A percentile compares a stretch with the other conserved stretches of the same genome.
These are phyloP conservation scores for Scenedesmus sp. DNA, from an alignment of 163 green algal species.

Conservation along the genomic window DNA sequence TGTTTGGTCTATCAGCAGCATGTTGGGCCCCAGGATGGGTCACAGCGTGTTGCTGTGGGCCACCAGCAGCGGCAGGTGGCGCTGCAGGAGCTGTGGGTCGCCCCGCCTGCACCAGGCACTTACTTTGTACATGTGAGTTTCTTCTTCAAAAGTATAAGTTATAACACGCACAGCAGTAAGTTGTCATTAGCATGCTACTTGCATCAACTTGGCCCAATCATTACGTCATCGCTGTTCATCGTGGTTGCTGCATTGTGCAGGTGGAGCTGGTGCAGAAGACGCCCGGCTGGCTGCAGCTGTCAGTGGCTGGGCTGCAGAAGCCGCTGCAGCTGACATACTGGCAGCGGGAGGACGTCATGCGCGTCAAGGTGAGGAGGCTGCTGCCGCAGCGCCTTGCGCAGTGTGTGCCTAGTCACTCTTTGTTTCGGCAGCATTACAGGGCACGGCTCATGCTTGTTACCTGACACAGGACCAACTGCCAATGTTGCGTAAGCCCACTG, in stretches of 20 bases:
- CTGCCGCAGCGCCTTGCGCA: not conserved
- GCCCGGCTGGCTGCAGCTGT: conserved; percentile 21
- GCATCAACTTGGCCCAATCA: not conserved
- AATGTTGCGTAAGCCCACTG: not conserved
- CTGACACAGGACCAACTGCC: not conserved
- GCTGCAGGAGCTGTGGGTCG: conserved; percentile 45
- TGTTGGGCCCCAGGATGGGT: not conserved
- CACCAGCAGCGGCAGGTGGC: not conserved
- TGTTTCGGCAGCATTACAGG: too few species aligned
- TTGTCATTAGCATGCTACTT: too few species aligned
- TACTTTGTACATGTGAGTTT: conserved; percentile 37
- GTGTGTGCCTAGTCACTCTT: not conserved
- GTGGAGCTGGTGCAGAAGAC: conserved; percentile 39
- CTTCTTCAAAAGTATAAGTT: too few species aligned
- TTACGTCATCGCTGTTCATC: not conserved
- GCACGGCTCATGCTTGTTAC: too few species aligned
- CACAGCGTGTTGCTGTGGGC: not conserved
- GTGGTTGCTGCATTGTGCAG: not conserved
- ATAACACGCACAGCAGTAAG: too few species aligned
- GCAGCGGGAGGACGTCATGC: conserved; percentile 34
- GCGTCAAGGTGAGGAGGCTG: conserved; percentile 24
- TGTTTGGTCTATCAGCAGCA: conserved; percentile 48
- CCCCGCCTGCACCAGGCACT: conserved; percentile 1
- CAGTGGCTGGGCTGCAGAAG: not conserved
- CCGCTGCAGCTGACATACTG: conserved; percentile 3